A percentile compares a stretch with the other conserved stretches of the same genome.
Evolutionary conservation across 805 yeast genomes (phyloP).

Genomic region (Candida vaughaniae): DNA sequence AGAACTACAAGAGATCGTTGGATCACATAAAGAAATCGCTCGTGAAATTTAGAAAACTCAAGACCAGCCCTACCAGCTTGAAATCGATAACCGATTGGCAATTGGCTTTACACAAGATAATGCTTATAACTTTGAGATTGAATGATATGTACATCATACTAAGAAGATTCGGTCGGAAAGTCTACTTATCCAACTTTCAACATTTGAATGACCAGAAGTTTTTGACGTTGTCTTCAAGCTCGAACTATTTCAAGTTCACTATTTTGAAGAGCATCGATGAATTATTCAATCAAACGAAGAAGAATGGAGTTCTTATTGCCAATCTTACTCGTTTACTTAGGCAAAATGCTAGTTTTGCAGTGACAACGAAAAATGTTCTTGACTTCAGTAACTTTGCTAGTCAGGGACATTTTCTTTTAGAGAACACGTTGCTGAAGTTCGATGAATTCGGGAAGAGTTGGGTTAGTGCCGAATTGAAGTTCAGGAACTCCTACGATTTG

Average conservation of each 20-base stretch:
- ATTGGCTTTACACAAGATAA: slow-evolving; percentile 45
- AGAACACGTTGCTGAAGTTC: slow-evolving; percentile 28
- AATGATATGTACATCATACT: slow-evolving; percentile 51
- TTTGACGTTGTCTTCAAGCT: slow-evolving; percentile 23
- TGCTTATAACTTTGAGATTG: slow-evolving; percentile 43
- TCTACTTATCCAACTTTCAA: slow-evolving; percentile 43
- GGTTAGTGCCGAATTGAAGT: slow-evolving; percentile 42
- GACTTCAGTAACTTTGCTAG: slow-evolving; percentile 43
- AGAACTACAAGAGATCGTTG: slow-evolving; percentile 27
- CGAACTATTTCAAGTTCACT: slow-evolving; percentile 27
- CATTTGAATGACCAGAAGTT: slow-evolving; percentile 45
- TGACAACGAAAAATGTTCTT: slow-evolving; percentile 32
- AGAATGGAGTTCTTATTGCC: slow-evolving; percentile 50
- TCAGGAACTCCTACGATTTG: slow-evolving; percentile 36
- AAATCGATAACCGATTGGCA: slow-evolving; percentile 26
- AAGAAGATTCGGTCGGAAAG: slow-evolving; percentile 47
- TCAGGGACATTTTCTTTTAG: slow-evolving; percentile 35
- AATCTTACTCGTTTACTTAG: slow-evolving; percentile 46
- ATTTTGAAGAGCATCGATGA: slow-evolving; percentile 32
- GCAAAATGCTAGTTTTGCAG: slow-evolving; percentile 34
- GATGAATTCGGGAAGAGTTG: slow-evolving; percentile 41
- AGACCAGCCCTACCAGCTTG: slow-evolving; percentile 11
- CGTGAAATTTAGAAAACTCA: slow-evolving; percentile 15
- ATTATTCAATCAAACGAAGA: slow-evolving; percentile 42
- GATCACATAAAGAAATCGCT: slow-evolving; percentile 21